Evolutionary conservation across 441 rosid species (phyloP), one percentile per base, ranked within the genome.

Genomic region (Oxalis stricta): DNA sequence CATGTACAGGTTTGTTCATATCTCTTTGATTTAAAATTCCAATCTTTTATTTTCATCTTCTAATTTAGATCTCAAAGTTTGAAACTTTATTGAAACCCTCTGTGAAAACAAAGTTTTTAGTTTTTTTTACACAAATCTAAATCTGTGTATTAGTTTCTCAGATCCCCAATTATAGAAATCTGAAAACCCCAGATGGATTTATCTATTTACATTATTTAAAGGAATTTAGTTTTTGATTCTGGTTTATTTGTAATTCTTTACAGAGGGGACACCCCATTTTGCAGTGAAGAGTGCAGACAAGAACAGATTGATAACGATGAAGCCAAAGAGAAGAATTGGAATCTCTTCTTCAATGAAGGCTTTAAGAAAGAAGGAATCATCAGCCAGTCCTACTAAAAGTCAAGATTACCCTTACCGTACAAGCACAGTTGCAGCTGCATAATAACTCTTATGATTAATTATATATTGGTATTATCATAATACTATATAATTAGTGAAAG

Each of bases 341-440:
- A 45, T 71, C n/a, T 66, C 77, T 22, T 77, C 80, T 17, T 72
- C 87, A 10, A 50, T 66, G 66, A 73, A 73, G 55, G 70, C 75
- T 7, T 22, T 69, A 49, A 73, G 75, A 46, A 69, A 65, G 21
- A 68, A 72, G 32, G 76, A 48, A 30, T 69, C 88, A 2, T n/a
- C 53, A 14, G 70, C 87, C 0, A n/a, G n/a, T n/a, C 72, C 81
- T 3, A 18, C 56, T 23, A 59, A 50, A 41, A 43, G 63, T 10
- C 64, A 56, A 39, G 72, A 52, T 23, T 69, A 69, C 58, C 11
- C 73, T 12, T 68, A 60, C 41, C 56, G 42, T 17, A 16, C 70
- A 1, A 55, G 78, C 55, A 60, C 83, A 3, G 71, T 79, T 12
- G 83, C 79, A 0, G 84, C 76, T 11, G 84, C 73, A 14, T 79